Conservation (phyloP, 2,329 filamentous ascomycete species). For the Talaromyces pinophilus region DNA sequence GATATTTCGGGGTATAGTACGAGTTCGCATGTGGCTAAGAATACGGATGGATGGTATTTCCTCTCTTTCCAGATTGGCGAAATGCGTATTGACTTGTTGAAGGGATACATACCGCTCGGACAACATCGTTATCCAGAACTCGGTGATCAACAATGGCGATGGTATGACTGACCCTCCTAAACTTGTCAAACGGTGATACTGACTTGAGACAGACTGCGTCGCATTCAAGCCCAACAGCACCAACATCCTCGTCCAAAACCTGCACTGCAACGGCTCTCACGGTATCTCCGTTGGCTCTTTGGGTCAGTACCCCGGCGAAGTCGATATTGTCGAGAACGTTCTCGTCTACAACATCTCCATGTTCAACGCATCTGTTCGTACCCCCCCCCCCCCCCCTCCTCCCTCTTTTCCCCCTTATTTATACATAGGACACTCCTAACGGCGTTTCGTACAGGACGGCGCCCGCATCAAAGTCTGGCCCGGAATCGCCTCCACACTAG, state of each 20-base stretch:
- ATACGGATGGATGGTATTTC: constrained; percentile 59
- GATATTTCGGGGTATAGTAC: constrained; percentile 58
- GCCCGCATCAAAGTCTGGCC: constrained; percentile 77
- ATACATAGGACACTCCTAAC: constrained; percentile 36
- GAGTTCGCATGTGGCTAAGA: constrained; percentile 60
- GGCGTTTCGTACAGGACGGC: constrained; percentile 51
- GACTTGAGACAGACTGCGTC: constrained; percentile 58
- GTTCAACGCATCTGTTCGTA: constrained; percentile 52
- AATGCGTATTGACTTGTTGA: constrained; percentile 22
- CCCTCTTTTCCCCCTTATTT: constrained; percentile 40
- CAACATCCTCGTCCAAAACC: constrained; percentile 66
- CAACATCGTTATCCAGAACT: constrained; percentile 67
- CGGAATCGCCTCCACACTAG: constrained; percentile 56
- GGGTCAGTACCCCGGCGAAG: constrained; percentile 64
- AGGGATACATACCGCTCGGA: constrained; percentile 55
- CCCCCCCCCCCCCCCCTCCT: constrained; percentile 37
- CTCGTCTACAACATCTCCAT: constrained; percentile 63
- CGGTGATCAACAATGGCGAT: constrained; percentile 64
- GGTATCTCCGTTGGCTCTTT: constrained; percentile 73
- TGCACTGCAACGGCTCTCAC: constrained; percentile 69
- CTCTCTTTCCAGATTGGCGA: neutral
- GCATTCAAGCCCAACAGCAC: constrained; percentile 75
- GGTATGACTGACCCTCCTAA: constrained; percentile 35
- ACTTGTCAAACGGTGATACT: constrained; percentile 4
- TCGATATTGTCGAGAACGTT: constrained; percentile 70